A percentile compares a stretch with the other conserved stretches of the same genome.
Conservation (phyloP, 306 rosid genomes). For the Leucaena leucocephala region DNA sequence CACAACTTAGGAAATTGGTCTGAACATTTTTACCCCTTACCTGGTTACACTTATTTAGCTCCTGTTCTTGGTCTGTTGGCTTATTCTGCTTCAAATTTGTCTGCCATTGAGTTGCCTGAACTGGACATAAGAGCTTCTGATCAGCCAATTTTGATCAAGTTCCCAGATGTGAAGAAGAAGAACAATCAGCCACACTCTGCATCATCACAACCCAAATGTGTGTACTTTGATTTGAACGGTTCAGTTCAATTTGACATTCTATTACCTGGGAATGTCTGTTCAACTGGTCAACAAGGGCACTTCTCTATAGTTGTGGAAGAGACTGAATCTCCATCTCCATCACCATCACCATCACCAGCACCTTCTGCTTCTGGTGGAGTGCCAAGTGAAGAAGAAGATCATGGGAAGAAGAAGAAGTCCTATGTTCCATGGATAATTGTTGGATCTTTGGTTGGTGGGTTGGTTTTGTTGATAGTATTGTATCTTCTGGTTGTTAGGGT, state of each 20-base stretch:
- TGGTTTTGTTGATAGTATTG: constrained; percentile 29
- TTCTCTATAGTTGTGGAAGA: constrained; percentile 56
- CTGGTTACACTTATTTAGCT: constrained; percentile 52
- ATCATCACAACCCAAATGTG: constrained; percentile 43
- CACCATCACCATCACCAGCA: constrained; percentile 30
- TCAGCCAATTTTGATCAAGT: constrained; percentile 46
- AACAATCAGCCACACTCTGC: constrained; percentile 21
- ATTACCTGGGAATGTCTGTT: constrained; percentile 46
- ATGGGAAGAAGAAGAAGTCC: not conserved
- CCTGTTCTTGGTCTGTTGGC: constrained; percentile 62
- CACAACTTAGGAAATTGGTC: constrained; percentile 66
- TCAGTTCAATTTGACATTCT: constrained; percentile 43
- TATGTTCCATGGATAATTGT: constrained; percentile 33
- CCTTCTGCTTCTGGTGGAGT: constrained; percentile 7
- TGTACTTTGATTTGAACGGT: constrained; percentile 55
- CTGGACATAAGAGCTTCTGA: constrained; percentile 42
- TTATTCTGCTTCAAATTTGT: constrained; percentile 48
- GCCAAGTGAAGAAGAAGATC: not conserved
- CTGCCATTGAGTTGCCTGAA: constrained; percentile 47
- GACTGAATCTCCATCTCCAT: constrained; percentile 33
- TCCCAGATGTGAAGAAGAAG: constrained; percentile 30
- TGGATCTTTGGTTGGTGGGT: constrained; percentile 41
- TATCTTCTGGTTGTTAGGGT: constrained; percentile 30
- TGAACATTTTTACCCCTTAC: constrained; percentile 49
- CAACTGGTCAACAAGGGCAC: constrained; percentile 54